A percentile compares a stretch with the other conserved stretches of the same genome.
Conservation (phyloP, 2,329 filamentous ascomycete genomes). For the Calonectria pseudoreteaudii region DNA sequence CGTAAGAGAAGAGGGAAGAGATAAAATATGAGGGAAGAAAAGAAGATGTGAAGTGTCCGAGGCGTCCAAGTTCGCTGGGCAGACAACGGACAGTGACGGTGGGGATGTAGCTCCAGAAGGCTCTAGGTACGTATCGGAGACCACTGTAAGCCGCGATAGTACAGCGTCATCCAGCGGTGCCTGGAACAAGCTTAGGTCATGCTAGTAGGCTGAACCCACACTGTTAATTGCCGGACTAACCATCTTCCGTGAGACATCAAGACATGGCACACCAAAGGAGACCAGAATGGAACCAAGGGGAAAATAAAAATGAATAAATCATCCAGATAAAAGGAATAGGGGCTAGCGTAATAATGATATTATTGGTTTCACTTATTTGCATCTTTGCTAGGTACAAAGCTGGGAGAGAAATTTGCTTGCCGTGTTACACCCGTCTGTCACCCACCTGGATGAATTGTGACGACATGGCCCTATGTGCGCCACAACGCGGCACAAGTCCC, state of each 20-base stretch:
- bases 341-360: not conserved
- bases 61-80: conserved; percentile 23
- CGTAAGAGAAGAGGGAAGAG: not conserved
- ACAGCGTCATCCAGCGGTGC: conserved; percentile 47
- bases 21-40: not conserved
- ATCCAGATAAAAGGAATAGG: not conserved
- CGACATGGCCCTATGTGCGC: conserved; percentile 8
- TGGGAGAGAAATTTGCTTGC: not conserved
- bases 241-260: conserved; percentile 11
- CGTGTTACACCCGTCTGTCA: not conserved
- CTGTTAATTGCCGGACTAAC: not conserved
- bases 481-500: conserved; percentile 13
- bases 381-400: not conserved
- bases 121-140: conserved; percentile 14
- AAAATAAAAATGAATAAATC: not conserved
- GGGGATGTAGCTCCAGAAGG: conserved; percentile 25
- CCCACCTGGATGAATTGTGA: not conserved
- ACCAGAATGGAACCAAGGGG: not conserved
- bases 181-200: conserved; percentile 28
- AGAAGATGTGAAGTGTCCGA: conserved; percentile 6
- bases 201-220: not conserved
- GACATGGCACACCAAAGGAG: not conserved
- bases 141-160: conserved; percentile 1
- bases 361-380: not conserved
- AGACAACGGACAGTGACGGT: conserved; percentile 21